phyloP scores from a whole-genome alignment of 2,329 filamentous ascomycete genomes.

The Penicillium sp. region DNA sequence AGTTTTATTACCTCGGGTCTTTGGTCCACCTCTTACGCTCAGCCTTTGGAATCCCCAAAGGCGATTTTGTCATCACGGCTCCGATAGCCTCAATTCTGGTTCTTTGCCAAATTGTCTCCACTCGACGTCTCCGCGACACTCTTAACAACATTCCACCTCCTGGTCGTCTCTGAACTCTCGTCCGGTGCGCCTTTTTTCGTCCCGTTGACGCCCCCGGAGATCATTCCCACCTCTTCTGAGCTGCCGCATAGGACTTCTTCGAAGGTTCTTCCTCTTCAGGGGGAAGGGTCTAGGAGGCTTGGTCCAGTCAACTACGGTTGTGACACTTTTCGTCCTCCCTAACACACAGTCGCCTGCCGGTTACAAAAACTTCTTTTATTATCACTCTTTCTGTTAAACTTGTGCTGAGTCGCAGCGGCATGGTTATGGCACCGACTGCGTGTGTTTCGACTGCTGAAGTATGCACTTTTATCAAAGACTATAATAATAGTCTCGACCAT shows the following conservation, averaged over 20 bases:
- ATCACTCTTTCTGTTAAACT: constrained; percentile 23
- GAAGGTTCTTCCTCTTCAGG: constrained; percentile 97
- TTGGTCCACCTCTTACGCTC: constrained; percentile 10
- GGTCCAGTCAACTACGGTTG: constrained; percentile 86
- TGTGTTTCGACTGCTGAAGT: constrained; percentile 50
- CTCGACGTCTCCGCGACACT: constrained; percentile 43
- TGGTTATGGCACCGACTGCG: constrained; percentile 70
- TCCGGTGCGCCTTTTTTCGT: constrained; percentile 39
- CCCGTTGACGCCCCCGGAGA: constrained; percentile 37
- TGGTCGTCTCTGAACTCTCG: constrained; percentile 29
- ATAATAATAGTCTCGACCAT: constrained; percentile 27
- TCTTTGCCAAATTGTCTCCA: constrained; percentile 45
- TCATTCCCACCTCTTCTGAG: constrained; percentile 66
- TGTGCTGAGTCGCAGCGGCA: constrained; percentile 39
- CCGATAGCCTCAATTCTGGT: constrained; percentile 31
- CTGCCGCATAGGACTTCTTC: constrained; percentile 99
- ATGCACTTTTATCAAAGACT: constrained; percentile 37
- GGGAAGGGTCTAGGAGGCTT: constrained; percentile 99
- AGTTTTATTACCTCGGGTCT: constrained; percentile 3
- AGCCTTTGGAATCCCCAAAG: constrained; percentile 44
- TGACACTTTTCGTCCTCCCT: constrained; percentile 93
- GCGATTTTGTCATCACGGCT: constrained; percentile 40
- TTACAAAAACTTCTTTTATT: constrained; percentile 17
- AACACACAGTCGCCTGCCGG: constrained; percentile 54
- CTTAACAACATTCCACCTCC: constrained; percentile 49